Evolutionary conservation across 225 moss, liverwort and hornwort genomes (phyloP).

Genomic region (Sphagnum contortum): DNA sequence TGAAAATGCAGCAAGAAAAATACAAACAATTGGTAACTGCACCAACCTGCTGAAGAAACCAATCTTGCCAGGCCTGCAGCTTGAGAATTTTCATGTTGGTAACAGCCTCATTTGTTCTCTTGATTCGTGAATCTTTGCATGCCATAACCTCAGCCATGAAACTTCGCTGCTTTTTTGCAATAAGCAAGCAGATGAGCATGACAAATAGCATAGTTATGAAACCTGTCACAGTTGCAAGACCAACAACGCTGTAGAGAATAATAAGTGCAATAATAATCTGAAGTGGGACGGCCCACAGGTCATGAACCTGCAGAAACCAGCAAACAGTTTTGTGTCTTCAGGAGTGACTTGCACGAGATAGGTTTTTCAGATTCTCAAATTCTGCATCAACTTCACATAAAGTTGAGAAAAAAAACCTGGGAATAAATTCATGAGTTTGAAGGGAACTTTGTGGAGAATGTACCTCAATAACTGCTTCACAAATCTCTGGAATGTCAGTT

Average conservation of each 20-base stretch:
- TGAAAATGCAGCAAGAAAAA: too few relatives aligned
- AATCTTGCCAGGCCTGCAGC: conserved; percentile 58
- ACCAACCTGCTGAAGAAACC: conserved; percentile 32
- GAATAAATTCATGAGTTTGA: too few relatives aligned
- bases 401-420: neutral
- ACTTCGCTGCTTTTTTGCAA: conserved; percentile 29
- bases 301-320: conserved; percentile 21
- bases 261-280: conserved; percentile 39
- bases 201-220: conserved; percentile 33
- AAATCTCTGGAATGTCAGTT: conserved; percentile 47
- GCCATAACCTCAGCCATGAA: conserved; percentile 27
- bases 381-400: neutral
- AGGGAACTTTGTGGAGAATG: too few relatives aligned
- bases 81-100: conserved; percentile 58
- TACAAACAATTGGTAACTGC: too few relatives aligned
- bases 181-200: conserved; percentile 24
- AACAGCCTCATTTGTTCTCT: conserved; percentile 43
- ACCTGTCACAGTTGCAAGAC: conserved; percentile 43
- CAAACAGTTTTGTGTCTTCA: neutral
- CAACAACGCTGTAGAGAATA: conserved; percentile 44
- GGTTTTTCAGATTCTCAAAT: neutral
- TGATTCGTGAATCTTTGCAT: conserved; percentile 40
- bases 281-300: conserved; percentile 45
- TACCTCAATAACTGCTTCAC: conserved; percentile 36
- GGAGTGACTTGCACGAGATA: neutral